Evolutionary conservation across 2,329 filamentous ascomycete species (phyloP).

Genomic region (Mollisiaceae sp.): DNA sequence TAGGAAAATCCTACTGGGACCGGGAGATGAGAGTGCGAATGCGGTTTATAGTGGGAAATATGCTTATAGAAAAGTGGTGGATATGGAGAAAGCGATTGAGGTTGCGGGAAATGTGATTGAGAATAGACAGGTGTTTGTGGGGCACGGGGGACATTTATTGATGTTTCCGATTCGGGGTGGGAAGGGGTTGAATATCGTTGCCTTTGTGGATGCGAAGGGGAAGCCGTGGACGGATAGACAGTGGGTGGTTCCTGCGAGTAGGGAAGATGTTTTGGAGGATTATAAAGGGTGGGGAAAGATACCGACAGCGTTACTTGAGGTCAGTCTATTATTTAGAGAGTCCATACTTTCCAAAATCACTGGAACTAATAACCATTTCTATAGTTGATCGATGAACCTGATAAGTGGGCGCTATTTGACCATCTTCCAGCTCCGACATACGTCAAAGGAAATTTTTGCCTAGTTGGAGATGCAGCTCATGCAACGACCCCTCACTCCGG

Average conservation of each 20-base stretch:
- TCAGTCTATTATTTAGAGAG: constrained; percentile 9
- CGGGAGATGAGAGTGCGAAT: constrained; percentile 49
- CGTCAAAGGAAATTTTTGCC: constrained; percentile 49
- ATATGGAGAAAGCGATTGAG: constrained; percentile 56
- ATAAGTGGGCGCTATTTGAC: constrained; percentile 63
- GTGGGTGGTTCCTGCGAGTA: constrained; percentile 48
- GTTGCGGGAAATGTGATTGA: constrained; percentile 54
- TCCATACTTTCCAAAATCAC: too few relatives aligned
- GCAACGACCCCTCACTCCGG: constrained; percentile 58
- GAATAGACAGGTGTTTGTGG: constrained; percentile 60
- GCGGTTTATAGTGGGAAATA: constrained; percentile 61
- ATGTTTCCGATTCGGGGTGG: constrained; percentile 63
- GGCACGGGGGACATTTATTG: constrained; percentile 60
- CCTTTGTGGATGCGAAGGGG: constrained; percentile 50
- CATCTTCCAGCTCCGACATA: constrained; percentile 54
- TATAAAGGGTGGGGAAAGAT: constrained; percentile 49
- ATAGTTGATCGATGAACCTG: constrained; percentile 51
- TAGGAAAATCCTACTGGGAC: constrained; percentile 55
- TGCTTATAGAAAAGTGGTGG: constrained; percentile 64
- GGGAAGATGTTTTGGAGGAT: constrained; percentile 47
- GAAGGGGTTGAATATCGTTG: constrained; percentile 58
- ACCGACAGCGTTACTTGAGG: constrained; percentile 30
- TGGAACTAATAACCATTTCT: neutral
- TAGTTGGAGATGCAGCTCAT: constrained; percentile 63
- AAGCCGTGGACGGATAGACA: constrained; percentile 46